Evolutionary conservation across 2,329 filamentous ascomycete genomes (phyloP), one percentile per base, ranked within the genome.

Genomic region (Colletotrichum godetiae): DNA sequence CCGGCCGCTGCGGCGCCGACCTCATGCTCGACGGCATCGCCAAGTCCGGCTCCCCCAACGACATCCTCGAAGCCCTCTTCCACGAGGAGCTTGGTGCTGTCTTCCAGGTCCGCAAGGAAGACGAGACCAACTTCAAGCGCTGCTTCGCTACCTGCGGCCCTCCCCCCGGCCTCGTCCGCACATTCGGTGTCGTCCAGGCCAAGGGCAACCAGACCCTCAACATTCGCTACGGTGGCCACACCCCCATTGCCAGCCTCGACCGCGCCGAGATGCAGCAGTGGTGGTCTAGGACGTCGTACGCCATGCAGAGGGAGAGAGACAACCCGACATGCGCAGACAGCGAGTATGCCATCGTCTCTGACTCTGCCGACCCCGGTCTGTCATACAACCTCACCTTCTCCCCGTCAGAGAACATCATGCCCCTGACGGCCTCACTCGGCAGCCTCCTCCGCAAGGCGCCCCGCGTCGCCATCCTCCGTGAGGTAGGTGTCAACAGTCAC

Each of bases 41-140:
- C 33, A 91, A 90, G 73, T 91, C 90, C 29, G 87, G 92, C 56
- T 88, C 88, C 11, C 85, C 90, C 58, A 87, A 91, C 1, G 86
- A 91, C 78, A 83, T 97, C 22, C 85, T 98, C 8, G 91, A 95
- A 68, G 90, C 93, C 0, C 89, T 99, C 24, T 98, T 99, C 90
- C 98, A 95, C 81, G 97, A 98, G 83, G 97, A 98, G 81, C 90
- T 98, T 24, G 97, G 97, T 75, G 96, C 95, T 19, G 93, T 98
- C 37, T 98, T 98, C 91, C 97, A 99, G 83, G 92, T 98, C 66
- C 92, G 94, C 77, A 95, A 94, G 82, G 88, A 90, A 65, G 92
- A 98, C 77, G 94, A 98, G 83, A 93, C 89, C 72, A 91, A 93
- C 74, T 98, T 98, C 89, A 93, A 93, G 78, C 90, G 93, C 72